Evolutionary conservation across 2,329 filamentous ascomycete species (phyloP), one percentile per base, ranked within the genome.

Genomic region (Cytospora leucostoma): DNA sequence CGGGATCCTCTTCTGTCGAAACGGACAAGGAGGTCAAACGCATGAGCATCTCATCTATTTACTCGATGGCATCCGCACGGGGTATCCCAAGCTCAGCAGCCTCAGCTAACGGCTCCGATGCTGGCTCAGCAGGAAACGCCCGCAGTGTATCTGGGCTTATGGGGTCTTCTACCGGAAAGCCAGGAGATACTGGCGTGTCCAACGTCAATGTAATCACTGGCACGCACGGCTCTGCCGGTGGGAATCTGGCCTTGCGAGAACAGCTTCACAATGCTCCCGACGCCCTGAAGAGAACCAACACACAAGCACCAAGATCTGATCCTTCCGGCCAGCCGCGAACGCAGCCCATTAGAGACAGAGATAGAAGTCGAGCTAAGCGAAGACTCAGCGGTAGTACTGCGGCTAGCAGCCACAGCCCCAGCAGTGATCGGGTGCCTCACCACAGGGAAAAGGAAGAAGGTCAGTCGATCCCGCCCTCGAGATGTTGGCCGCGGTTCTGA

Each of bases 351-450:
- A 78, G 83, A 67, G 90, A 89, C 54, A 47, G 44, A 54, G 59
- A 61, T 21, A 84, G 89, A 51, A 92, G 91, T 71, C 82, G 84
- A 70, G 86, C 82, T 21, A 90, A 91, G 73, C 82, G 92, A 66
- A 84, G 92, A 65, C 88, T 95, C 69, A 96, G 92, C 71, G 89
- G 87, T 32, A 95, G 91, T 75, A 93, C 90, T 47, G 88, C 82
- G n/a, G 86, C 88, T 47, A 95, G 90, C 76, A 95, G 89, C 73
- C 86, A 91, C 66, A 95, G 91, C 71, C 89, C 89, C 7, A 90
- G 88, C 68, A 90, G 88, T 68, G 91, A 94, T 61, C 80, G 88
- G 61, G 80, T 80, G 34, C 74, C 80, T 66, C 76, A 81, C 40
- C 74, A 81, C 71, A 85, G 83, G 71, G 84, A 91, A 72, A 82